These are phyloP conservation scores for Chlamydomonas applanata DNA, from an alignment of 139 green algal species.

Conservation along the genomic window DNA sequence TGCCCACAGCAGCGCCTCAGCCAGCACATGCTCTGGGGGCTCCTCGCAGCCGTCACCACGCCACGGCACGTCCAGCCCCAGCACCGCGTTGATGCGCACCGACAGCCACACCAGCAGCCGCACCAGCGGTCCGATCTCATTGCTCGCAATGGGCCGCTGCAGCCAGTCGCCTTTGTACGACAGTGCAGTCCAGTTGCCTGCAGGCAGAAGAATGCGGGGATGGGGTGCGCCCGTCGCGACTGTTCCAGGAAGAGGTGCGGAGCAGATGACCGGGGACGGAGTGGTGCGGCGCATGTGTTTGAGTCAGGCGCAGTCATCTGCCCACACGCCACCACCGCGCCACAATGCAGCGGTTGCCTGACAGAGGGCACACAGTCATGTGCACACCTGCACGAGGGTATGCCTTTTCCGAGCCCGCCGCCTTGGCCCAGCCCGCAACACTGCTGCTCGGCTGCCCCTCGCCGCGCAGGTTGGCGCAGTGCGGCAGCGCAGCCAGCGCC, in stretches of 20 bases:
- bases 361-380: neutral
- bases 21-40: slow-evolving; percentile 45
- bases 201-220: slow-evolving; percentile 3
- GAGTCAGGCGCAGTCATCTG: too few relatives aligned
- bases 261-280: too few relatives aligned
- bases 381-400: slow-evolving; percentile 12
- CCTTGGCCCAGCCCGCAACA: neutral
- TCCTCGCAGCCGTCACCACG: slow-evolving; percentile 33
- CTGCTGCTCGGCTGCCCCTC: neutral
- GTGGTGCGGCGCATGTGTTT: too few relatives aligned
- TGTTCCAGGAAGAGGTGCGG: neutral
- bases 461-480: neutral
- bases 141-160: slow-evolving; percentile 64
- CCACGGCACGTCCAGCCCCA: slow-evolving; percentile 51
- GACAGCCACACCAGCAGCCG: slow-evolving; percentile 58
- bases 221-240: neutral
- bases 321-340: neutral
- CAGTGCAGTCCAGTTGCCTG: slow-evolving; percentile 52
- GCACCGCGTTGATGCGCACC: slow-evolving; percentile 38
- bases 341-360: neutral
- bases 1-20: slow-evolving; percentile 23
- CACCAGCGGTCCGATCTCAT: slow-evolving; percentile 74
- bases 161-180: slow-evolving; percentile 78
- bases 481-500: neutral
- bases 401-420: too few relatives aligned